Base-by-base conservation (phyloP, 805 yeast genomes). In the Ogataea siamensis region DNA sequence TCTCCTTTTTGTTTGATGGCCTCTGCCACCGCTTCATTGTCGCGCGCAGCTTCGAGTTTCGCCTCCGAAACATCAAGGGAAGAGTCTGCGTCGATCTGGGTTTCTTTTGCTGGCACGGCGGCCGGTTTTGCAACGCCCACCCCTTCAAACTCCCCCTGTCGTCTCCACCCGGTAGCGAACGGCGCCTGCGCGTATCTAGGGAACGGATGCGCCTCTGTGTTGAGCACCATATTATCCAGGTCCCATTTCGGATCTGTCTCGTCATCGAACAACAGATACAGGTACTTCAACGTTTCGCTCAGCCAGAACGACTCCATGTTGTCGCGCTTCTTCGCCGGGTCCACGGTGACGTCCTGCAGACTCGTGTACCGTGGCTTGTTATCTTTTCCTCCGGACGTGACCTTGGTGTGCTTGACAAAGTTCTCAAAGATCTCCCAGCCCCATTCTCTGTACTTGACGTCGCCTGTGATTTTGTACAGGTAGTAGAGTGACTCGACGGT, bases 241-340 rank as follows among this genome's bases (percentile, higher is more conserved):
- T 89, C 87, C 46, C 84, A 63, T 39, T 77, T 70, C 45, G 73
- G 68, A 12, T 70, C 70, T 9, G 50, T 39, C 50, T 78, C 79
- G 42, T 79, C 84, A 47, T 85, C 93, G 62, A 87, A 87, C 46
- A 87, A 62, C 19, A 89, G 60, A 53, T 80, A 89, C 10, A 89
- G 63, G 54, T 89, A 89, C 62, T 89, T 89, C 57, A 89, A 71
- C 3, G 97, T 89, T 60, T 89, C 96, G 2, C 96, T 89, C 34
- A 86, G 70, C 97, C 97, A 89, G 68, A 87, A 87, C 14, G 94
- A 82, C 62, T 88, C 96, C 77, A 85, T 76, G 55, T 85, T 86
- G 60, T 89, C 93, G 37, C 72, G 63, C 45, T 58, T 59, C 14
- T 57, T 54, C n/a, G 55, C 57, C 3, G 89, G 79, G 22, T 80